These are phyloP conservation scores for Aspergillus nomiae DNA, from an alignment of 2,329 filamentous ascomycete species.

Conservation along the genomic window DNA sequence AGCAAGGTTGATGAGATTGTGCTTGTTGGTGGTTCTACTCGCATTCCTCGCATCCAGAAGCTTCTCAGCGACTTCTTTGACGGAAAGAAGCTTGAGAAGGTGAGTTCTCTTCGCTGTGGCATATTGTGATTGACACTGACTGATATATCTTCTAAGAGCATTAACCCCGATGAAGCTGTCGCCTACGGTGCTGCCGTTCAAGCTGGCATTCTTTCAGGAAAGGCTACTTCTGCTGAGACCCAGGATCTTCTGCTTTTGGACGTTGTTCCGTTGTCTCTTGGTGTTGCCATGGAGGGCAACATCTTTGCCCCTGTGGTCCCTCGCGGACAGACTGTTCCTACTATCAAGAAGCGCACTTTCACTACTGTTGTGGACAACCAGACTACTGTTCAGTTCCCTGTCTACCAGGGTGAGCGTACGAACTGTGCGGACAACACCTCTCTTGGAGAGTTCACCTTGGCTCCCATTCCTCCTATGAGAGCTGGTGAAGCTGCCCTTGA, in stretches of 20 bases:
- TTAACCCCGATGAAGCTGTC: conserved; percentile 99
- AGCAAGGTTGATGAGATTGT: conserved; percentile 95
- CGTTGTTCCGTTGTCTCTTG: conserved; percentile 92
- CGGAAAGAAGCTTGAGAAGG: conserved; percentile 99
- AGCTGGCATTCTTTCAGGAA: conserved; percentile 97
- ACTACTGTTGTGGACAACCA: conserved; percentile 71
- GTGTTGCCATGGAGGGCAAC: conserved; percentile 99
- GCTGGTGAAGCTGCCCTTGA: conserved; percentile 96
- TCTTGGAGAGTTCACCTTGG: conserved; percentile 93
- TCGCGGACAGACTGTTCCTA: conserved; percentile 74
- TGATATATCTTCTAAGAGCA: conserved; percentile 58
- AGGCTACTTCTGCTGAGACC: conserved; percentile 94
- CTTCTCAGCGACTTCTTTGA: conserved; percentile 98
- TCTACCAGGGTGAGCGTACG: conserved; percentile 94
- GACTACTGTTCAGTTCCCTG: conserved; percentile 85
- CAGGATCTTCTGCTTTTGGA: conserved; percentile 93
- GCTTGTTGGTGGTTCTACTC: conserved; percentile 96
- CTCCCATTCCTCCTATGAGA: conserved; percentile 81
- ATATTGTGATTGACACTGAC: not conserved
- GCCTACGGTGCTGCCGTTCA: conserved; percentile 98
- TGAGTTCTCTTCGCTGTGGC: conserved; percentile 19
- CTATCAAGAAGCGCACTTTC: conserved; percentile 84
- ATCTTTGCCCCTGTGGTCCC: conserved; percentile 95
- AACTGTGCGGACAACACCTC: conserved; percentile 99
- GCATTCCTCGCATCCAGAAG: conserved; percentile 99